phyloP scores from a whole-genome alignment of 768 basidiomycete genomes.

The Termitomyces sp. region DNA sequence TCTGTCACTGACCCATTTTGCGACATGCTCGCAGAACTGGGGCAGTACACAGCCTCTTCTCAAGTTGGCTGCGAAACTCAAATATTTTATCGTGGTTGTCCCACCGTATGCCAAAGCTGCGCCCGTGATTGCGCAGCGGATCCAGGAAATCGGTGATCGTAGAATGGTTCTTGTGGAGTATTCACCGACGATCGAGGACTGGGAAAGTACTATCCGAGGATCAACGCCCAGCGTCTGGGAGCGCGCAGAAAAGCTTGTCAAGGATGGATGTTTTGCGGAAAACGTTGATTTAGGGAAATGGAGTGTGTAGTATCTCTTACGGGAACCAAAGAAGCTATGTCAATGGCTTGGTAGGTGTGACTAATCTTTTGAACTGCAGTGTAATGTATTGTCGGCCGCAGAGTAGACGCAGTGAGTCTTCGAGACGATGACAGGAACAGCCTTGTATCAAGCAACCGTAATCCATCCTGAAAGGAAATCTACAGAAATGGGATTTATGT shows the following conservation, averaged over 20 bases:
- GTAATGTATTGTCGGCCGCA: not conserved
- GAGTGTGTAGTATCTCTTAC: not conserved
- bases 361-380: not conserved
- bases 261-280: not conserved
- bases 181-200: constrained; percentile 11
- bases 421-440: not conserved
- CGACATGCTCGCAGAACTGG: constrained; percentile 19
- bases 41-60: constrained; percentile 17
- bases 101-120: constrained; percentile 11
- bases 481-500: not conserved
- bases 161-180: constrained; percentile 18
- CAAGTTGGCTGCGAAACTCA: constrained; percentile 14
- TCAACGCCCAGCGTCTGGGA: constrained; percentile 15
- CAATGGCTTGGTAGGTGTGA: not conserved
- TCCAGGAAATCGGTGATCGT: constrained; percentile 16
- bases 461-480: not conserved
- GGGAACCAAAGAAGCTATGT: not conserved
- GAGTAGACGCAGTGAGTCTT: not conserved
- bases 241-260: not conserved
- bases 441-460: not conserved
- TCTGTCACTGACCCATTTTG: constrained; percentile 18
- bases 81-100: constrained; percentile 17
- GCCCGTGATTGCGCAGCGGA: constrained; percentile 13
- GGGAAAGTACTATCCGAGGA: constrained; percentile 12
- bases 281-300: not conserved